Conservation (phyloP, 208 protist genomes). For the Wallacemonas sp. region DNA sequence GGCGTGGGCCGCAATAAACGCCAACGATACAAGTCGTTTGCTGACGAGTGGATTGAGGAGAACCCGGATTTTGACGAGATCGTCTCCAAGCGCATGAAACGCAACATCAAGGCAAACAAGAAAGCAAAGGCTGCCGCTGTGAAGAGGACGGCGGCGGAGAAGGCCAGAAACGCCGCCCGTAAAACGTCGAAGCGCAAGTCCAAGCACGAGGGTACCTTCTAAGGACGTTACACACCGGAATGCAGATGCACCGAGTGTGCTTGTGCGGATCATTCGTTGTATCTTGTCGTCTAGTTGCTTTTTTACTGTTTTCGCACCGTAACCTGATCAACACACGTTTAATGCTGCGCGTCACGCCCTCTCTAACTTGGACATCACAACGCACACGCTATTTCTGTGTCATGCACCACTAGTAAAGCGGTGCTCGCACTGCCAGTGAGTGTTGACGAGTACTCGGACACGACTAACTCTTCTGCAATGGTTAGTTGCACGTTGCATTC, state of each 20-base stretch:
- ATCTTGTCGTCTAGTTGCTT: too few relatives aligned
- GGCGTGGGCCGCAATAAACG: constrained; percentile 77
- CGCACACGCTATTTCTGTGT: too few relatives aligned
- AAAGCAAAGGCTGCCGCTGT: constrained; percentile 63
- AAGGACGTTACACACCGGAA: background rate
- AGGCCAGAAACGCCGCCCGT: constrained; percentile 32
- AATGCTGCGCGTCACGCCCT: too few relatives aligned
- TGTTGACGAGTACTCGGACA: too few relatives aligned
- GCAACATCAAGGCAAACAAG: constrained; percentile 71
- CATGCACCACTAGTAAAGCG: too few relatives aligned
- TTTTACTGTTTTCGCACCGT: constrained; percentile 6
- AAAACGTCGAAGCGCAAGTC: constrained; percentile 51
- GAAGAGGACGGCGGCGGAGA: constrained; percentile 48
- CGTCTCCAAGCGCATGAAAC: constrained; percentile 70
- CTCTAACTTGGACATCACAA: too few relatives aligned
- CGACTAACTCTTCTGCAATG: constrained; percentile 7
- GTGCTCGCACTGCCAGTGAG: too few relatives aligned
- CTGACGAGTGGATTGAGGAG: constrained; percentile 88
- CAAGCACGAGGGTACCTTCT: constrained; percentile 18
- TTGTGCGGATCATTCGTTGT: too few relatives aligned
- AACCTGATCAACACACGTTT: constrained; percentile 3
- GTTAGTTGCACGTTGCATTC: too few relatives aligned
- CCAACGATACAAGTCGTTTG: constrained; percentile 79
- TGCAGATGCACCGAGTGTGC: too few relatives aligned
- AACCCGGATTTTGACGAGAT: constrained; percentile 77